Evolutionary conservation across 164 flowering plant genomes (phyloP), one percentile per base, ranked within the genome.

Genomic region (Aristolochia fimbriata): DNA sequence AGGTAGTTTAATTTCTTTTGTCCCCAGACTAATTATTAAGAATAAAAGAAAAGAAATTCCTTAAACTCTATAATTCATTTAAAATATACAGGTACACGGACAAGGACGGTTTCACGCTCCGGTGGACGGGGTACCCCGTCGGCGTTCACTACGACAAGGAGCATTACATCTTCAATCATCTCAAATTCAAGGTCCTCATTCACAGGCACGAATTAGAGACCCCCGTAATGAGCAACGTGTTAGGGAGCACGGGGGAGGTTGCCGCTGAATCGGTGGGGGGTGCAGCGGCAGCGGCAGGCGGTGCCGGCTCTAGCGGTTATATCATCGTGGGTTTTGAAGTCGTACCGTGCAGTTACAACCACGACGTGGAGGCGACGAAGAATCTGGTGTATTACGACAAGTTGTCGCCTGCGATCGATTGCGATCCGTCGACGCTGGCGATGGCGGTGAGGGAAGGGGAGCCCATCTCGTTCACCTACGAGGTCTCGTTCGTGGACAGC

Each of bases 241-340:
- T n/a, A n/a, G n/a, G n/a, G n/a, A n/a, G n/a, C n/a, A n/a, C n/a
- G n/a, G n/a, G n/a, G n/a, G n/a, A n/a, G n/a, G n/a, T n/a, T n/a
- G n/a, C n/a, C n/a, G n/a, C n/a, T n/a, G n/a, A n/a, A n/a, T n/a
- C n/a, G n/a, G n/a, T n/a, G n/a, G n/a, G n/a, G n/a, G n/a, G n/a
- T n/a, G n/a, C n/a, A n/a, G n/a, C n/a, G n/a, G n/a, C n/a, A n/a
- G n/a, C n/a, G n/a, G n/a, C n/a, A n/a, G n/a, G n/a, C n/a, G n/a
- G n/a, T n/a, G n/a, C n/a, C n/a, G n/a, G n/a, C n/a, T n/a, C n/a
- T n/a, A n/a, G n/a, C n/a, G n/a, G n/a, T n/a, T 81, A 31, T 64
- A 79, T 74, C 67, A 75, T 81, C 7, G 85, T 81, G 21, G 82
- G 85, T 8, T 81, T 81, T 73, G 73, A 76, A 69, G 85, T 81